Evolutionary conservation across 2,329 filamentous ascomycete genomes (phyloP), one percentile per base, ranked within the genome.

Genomic region (Pseudogymnoascus sp.): DNA sequence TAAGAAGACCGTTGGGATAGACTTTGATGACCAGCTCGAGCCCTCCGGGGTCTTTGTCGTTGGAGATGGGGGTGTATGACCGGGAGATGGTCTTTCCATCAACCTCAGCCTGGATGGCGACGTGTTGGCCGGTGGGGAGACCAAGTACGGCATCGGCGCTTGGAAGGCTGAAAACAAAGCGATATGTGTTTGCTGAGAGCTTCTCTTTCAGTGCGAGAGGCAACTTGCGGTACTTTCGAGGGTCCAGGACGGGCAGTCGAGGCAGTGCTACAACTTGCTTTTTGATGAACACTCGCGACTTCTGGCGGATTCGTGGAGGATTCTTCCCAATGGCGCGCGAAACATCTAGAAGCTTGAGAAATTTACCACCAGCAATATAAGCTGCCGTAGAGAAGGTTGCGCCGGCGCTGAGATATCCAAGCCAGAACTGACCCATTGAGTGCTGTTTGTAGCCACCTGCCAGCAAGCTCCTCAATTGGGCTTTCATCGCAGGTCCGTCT

Each of bases 1-100:
- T 76, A 0, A 81, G 82, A n/a, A 83, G 71, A 29, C 82, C 81
- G 50, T 80, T 73, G 0, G 78, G 74, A 65, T 84, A 84, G 39
- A 76, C 71, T 63, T 78, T 79, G 68, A 84, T 74, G 31, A 83
- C 72, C 2, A 84, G 73, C 63, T 82, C 78, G 1, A 84, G 69
- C 1, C 71, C 66, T 31, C 82, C 82, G 0, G 71, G 73, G 66
- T 82, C 78, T 1, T 69, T 67, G 67, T 81, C 79, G 69, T 81
- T 81, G 17, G 79, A 81, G 1, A 77, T 71, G 15, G 79, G 75
- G 0, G 75, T 77, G 58, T 77, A 77, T 3, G 74, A 75, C 11
- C 75, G 67, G 8, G 69, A 67, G 3, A 77, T 70, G 0, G 65
- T 50, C 17, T 71, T 66, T 1, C 71, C 73, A 31, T 75, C 66